Percentiles rank a stretch among this genome's conserved stretches.
phyloP scores from a whole-genome alignment of 495 filamentous ascomycete species.

The Penicillium bovifimosum region DNA sequence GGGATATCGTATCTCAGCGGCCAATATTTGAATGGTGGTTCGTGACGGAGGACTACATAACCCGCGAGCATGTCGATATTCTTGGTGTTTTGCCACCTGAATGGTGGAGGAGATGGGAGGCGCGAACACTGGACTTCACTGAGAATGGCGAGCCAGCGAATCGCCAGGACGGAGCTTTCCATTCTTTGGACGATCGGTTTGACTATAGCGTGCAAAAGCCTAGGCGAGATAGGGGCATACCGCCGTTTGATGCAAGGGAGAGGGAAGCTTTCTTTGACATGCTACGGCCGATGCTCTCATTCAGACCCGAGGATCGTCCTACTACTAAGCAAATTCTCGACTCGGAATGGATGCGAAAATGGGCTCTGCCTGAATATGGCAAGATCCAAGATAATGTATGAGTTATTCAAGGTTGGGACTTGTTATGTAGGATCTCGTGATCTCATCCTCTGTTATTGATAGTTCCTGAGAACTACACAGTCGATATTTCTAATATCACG shows the following conservation, averaged over 20 bases:
- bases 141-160: slow-evolving; percentile 21
- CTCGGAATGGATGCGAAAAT: slow-evolving; percentile 37
- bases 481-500: neutral
- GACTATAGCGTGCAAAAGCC: slow-evolving; percentile 24
- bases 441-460: too few relatives aligned
- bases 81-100: slow-evolving; percentile 30
- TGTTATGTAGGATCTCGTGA: too few relatives aligned
- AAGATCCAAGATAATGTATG: slow-evolving; percentile 16
- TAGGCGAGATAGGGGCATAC: slow-evolving; percentile 12
- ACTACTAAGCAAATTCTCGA: slow-evolving; percentile 29
- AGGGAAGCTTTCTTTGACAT: slow-evolving; percentile 29
- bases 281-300: slow-evolving; percentile 38
- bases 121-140: slow-evolving; percentile 14
- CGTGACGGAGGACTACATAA: slow-evolving; percentile 31
- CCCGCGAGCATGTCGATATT: slow-evolving; percentile 30
- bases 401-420: too few relatives aligned
- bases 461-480: too few relatives aligned
- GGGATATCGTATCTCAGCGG: slow-evolving; percentile 22
- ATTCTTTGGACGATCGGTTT: slow-evolving; percentile 25
- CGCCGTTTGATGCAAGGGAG: slow-evolving; percentile 21
- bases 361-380: slow-evolving; percentile 35
- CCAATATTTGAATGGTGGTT: slow-evolving; percentile 26
- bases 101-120: slow-evolving; percentile 21
- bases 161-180: slow-evolving; percentile 14
- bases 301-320: slow-evolving; percentile 32